These are phyloP conservation scores for Nemania sp. DNA, from an alignment of 2,329 filamentous ascomycete genomes.

Conservation along the genomic window DNA sequence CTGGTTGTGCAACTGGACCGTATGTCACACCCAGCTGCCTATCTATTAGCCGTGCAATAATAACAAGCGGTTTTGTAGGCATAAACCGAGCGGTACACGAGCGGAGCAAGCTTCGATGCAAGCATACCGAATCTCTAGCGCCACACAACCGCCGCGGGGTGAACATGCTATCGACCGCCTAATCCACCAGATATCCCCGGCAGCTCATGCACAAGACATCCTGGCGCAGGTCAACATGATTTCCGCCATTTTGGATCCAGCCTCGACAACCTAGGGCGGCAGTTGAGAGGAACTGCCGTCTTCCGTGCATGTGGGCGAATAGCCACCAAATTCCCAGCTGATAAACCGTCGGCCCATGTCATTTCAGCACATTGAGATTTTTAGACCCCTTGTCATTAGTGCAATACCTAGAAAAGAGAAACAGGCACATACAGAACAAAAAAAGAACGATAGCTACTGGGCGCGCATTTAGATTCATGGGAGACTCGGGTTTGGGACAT, in stretches of 20 bases:
- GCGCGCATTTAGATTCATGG: background rate
- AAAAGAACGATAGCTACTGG: background rate
- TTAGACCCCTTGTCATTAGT: background rate
- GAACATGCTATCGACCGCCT: conserved; percentile 20
- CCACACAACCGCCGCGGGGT: conserved; percentile 4
- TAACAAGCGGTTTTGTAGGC: conserved; percentile 23
- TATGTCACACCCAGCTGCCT: conserved; percentile 16
- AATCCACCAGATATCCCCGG: background rate
- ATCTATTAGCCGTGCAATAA: background rate
- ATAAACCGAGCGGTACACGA: conserved; percentile 12
- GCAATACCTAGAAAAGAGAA: background rate
- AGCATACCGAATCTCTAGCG: conserved; percentile 10
- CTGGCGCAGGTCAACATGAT: conserved; percentile 1
- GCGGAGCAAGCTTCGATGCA: conserved; percentile 18
- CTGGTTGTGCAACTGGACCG: conserved; percentile 21
- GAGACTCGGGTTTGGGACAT: too few species aligned
- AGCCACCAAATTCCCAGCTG: background rate
- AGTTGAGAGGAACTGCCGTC: background rate
- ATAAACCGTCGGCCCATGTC: background rate
- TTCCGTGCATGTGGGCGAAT: background rate
- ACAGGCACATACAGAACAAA: too few species aligned
- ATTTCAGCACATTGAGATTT: background rate
- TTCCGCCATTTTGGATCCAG: background rate
- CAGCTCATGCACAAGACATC: conserved; percentile 10
- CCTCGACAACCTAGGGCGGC: background rate